Conservation (phyloP, 139 green algal genomes). For the Micractinium conductrix region DNA sequence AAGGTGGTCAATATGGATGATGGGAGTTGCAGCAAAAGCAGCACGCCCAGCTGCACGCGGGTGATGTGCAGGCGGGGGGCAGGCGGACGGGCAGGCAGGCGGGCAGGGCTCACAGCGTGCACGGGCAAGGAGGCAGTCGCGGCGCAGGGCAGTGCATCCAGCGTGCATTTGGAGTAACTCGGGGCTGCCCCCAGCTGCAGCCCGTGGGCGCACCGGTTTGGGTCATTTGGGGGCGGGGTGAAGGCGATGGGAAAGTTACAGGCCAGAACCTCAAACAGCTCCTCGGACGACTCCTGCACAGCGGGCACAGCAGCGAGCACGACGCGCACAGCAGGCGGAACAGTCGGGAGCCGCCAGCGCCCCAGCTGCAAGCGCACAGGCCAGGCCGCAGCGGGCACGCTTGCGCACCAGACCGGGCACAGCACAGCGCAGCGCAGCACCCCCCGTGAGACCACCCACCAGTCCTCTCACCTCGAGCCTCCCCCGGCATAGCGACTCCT, state of each 20-base stretch:
- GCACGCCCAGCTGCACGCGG: too few species aligned
- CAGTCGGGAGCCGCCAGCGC: not conserved
- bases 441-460: not conserved
- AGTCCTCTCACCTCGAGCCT: slow-evolving; percentile 42
- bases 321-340: not conserved
- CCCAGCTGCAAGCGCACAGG: too few species aligned
- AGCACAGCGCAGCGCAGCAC: not conserved
- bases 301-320: too few species aligned
- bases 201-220: not conserved
- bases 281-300: slow-evolving; percentile 54
- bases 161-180: too few species aligned
- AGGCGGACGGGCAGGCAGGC: not conserved
- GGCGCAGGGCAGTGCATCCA: too few species aligned
- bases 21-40: too few species aligned
- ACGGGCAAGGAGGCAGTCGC: too few species aligned
- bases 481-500: slow-evolving; percentile 8
- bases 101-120: not conserved
- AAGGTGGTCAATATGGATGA: too few species aligned
- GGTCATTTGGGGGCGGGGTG: slow-evolving; percentile 70
- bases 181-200: too few species aligned
- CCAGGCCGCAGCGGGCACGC: too few species aligned
- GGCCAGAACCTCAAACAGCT: slow-evolving; percentile 86
- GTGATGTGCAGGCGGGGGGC: not conserved
- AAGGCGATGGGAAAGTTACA: slow-evolving; percentile 95
- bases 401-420: too few species aligned